phyloP scores from a whole-genome alignment of 768 basidiomycete species.

The Phaffia australis region DNA sequence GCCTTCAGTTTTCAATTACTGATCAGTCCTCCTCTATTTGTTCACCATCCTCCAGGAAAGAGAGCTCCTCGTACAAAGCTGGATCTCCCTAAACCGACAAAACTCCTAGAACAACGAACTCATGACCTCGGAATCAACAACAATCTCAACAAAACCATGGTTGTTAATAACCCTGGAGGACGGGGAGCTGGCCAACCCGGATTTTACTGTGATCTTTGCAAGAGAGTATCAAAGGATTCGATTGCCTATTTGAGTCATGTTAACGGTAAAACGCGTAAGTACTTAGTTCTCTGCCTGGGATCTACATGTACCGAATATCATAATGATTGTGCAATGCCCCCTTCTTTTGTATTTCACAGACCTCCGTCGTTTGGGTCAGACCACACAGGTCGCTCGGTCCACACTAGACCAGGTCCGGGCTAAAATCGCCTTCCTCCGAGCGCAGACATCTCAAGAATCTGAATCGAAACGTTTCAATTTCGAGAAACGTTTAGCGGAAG shows the following conservation, averaged over 20 bases:
- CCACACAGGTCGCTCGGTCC: conserved; percentile 78
- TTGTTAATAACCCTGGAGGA: conserved; percentile 68
- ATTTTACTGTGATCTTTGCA: conserved; percentile 87
- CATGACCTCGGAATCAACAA: conserved; percentile 78
- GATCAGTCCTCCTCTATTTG: neutral
- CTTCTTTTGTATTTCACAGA: conserved; percentile 46
- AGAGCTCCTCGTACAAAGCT: conserved; percentile 36
- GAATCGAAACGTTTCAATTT: conserved; percentile 89
- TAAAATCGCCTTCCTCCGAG: conserved; percentile 75
- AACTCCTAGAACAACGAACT: conserved; percentile 82
- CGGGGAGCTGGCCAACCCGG: conserved; percentile 83
- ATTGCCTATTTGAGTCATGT: conserved; percentile 91
- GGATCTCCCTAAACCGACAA: conserved; percentile 84
- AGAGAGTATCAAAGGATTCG: conserved; percentile 83
- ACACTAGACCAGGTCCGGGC: conserved; percentile 86
- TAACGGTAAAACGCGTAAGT: conserved; percentile 83
- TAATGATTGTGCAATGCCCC: neutral
- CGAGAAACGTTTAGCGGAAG: conserved; percentile 71
- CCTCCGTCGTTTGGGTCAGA: conserved; percentile 86
- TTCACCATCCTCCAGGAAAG: conserved; percentile 52
- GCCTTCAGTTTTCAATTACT: neutral
- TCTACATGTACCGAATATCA: neutral
- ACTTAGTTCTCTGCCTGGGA: neutral
- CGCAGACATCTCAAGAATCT: conserved; percentile 71
- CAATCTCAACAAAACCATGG: conserved; percentile 88